phyloP scores from a whole-genome alignment of 164 flowering plant species.

The Aristolochia californica region DNA sequence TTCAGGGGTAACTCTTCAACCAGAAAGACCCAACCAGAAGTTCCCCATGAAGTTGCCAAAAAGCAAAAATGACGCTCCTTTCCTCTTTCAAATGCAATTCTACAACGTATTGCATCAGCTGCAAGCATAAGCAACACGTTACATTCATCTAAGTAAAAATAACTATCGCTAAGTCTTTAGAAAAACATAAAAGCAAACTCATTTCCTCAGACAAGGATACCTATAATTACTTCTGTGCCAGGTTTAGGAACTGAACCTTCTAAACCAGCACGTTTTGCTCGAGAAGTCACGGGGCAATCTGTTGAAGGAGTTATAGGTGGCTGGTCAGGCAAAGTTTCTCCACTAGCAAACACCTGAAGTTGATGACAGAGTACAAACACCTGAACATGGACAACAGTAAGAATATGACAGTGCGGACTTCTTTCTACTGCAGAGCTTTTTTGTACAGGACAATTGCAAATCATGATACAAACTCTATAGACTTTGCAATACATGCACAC shows the following conservation, averaged over 20 bases:
- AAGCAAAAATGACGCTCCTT: slow-evolving; percentile 86
- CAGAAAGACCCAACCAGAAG: slow-evolving; percentile 78
- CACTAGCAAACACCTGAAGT: slow-evolving; percentile 62
- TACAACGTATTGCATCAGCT: slow-evolving; percentile 92
- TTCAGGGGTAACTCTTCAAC: slow-evolving; percentile 68
- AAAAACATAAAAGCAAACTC: too few species aligned
- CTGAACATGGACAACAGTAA: slow-evolving; percentile 19
- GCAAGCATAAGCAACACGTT: slow-evolving; percentile 20
- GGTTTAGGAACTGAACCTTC: slow-evolving; percentile 59
- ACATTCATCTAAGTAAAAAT: background rate
- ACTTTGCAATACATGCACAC: too few species aligned
- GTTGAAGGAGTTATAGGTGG: slow-evolving; percentile 45
- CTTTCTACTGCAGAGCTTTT: too few species aligned
- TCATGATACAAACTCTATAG: too few species aligned
- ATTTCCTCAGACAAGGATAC: slow-evolving; percentile 17
- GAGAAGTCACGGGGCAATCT: slow-evolving; percentile 31
- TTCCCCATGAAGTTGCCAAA: slow-evolving; percentile 53
- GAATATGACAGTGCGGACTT: too few species aligned
- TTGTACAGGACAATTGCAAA: too few species aligned
- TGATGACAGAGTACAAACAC: slow-evolving; percentile 81
- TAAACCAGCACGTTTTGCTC: slow-evolving; percentile 60
- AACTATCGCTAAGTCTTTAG: background rate
- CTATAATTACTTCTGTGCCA: slow-evolving; percentile 64
- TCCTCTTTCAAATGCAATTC: slow-evolving; percentile 93
- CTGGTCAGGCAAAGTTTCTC: slow-evolving; percentile 70